A percentile compares a stretch with the other conserved stretches of the same genome.
phyloP scores from a whole-genome alignment of 139 green algal genomes.

The Spirogloea muscicola region DNA sequence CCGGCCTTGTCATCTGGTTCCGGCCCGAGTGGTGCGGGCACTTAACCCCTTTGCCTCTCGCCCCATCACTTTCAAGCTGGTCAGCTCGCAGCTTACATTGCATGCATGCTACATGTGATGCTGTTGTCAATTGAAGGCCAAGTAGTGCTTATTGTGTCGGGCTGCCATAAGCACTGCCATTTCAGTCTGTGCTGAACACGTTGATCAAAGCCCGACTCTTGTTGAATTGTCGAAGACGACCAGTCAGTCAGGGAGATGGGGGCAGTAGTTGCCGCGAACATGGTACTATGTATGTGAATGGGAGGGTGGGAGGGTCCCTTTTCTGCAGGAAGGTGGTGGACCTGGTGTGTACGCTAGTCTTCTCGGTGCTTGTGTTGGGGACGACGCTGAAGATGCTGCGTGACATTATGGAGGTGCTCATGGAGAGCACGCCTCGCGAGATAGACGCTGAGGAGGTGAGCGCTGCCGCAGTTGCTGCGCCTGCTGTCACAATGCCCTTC shows the following conservation, averaged over 20 bases:
- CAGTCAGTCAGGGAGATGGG: not conserved
- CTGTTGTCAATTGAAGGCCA: no score
- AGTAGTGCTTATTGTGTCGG: no score
- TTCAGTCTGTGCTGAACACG: no score
- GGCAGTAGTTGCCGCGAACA: not conserved
- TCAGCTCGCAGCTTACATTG: no score
- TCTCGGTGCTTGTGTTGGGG: slow-evolving; percentile 79
- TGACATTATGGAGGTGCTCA: slow-evolving; percentile 86
- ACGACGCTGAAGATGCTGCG: slow-evolving; percentile 74
- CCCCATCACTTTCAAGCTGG: no score
- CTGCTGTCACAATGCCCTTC: no score
- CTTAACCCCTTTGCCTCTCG: not conserved
- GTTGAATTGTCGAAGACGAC: no score
- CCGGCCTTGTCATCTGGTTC: slow-evolving; percentile 83
- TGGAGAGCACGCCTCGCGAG: slow-evolving; percentile 77
- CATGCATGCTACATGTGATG: no score
- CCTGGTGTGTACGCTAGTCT: slow-evolving; percentile 87
- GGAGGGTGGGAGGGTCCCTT: no score
- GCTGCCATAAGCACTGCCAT: no score
- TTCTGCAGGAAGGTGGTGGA: slow-evolving; percentile 32
- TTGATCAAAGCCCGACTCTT: no score
- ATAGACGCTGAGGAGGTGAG: slow-evolving; percentile 38
- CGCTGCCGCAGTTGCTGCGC: no score
- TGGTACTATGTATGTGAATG: not conserved
- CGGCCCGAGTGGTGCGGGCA: slow-evolving; percentile 52